These are phyloP conservation scores for Kuraishia ogatae DNA, from an alignment of 805 yeast genomes.

Conservation along the genomic window DNA sequence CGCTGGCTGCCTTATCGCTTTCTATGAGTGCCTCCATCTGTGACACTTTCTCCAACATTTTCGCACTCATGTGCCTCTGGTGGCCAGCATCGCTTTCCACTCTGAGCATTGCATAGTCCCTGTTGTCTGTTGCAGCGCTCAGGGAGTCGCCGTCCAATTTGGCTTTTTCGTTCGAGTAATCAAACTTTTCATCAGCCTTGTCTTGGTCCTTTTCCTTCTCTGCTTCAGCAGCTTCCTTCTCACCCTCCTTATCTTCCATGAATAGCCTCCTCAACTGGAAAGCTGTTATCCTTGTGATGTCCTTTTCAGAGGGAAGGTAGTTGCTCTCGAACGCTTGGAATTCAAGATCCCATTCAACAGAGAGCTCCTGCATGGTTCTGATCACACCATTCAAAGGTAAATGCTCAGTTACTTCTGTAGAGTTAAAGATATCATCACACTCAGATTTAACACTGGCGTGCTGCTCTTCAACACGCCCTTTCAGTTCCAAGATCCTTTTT, in stretches of 20 bases:
- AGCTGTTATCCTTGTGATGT: conserved; percentile 83
- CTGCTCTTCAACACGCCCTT: conserved; percentile 43
- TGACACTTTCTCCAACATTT: conserved; percentile 7
- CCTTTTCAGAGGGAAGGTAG: conserved; percentile 86
- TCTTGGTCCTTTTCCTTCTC: conserved; percentile 14
- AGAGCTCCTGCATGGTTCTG: conserved; percentile 67
- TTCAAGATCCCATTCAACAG: conserved; percentile 81
- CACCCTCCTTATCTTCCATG: conserved; percentile 32
- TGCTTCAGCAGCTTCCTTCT: conserved; percentile 10
- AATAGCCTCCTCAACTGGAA: conserved; percentile 75
- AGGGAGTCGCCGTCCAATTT: background rate
- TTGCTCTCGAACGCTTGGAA: conserved; percentile 71
- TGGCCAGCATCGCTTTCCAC: conserved; percentile 8
- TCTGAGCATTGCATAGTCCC: conserved; percentile 2
- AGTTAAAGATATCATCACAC: conserved; percentile 43
- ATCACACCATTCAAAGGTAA: conserved; percentile 62
- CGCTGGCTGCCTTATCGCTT: background rate
- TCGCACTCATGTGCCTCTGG: conserved; percentile 10
- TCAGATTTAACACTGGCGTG: conserved; percentile 30
- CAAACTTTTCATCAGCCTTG: conserved; percentile 10
- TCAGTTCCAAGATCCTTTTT: conserved; percentile 47
- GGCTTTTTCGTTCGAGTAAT: background rate
- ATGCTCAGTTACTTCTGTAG: conserved; percentile 55
- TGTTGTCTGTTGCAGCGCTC: background rate
- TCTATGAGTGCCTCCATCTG: conserved; percentile 10